Evolutionary conservation across 2,329 filamentous ascomycete genomes (phyloP).

Genomic region (Xylaria arbuscula): DNA sequence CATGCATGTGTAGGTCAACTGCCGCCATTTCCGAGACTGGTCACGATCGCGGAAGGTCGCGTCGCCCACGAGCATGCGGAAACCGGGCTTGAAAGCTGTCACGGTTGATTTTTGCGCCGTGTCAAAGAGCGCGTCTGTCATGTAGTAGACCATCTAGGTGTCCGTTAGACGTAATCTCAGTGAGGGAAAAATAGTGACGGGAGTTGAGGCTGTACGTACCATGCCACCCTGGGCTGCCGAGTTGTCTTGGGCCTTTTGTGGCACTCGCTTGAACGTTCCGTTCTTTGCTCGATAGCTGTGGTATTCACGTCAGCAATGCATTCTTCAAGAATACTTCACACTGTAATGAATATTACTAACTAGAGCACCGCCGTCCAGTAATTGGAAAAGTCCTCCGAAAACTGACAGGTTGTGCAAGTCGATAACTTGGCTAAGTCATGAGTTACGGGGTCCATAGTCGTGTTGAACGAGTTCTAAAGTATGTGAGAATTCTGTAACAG

Average conservation of each 20-base stretch:
- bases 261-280: constrained; percentile 56
- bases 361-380: constrained; percentile 51
- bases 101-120: constrained; percentile 53
- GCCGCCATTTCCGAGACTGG: constrained; percentile 53
- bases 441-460: constrained; percentile 53
- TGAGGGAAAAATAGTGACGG: not conserved
- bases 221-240: constrained; percentile 57
- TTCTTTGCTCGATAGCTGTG: constrained; percentile 53
- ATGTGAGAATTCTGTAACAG: constrained; percentile 23
- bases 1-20: constrained; percentile 56
- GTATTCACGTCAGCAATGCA: not conserved
- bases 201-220: constrained; percentile 41
- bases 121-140: constrained; percentile 55
- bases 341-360: constrained; percentile 2
- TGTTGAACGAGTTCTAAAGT: constrained; percentile 58
- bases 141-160: constrained; percentile 58
- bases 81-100: constrained; percentile 60
- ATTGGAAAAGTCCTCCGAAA: constrained; percentile 45
- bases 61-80: constrained; percentile 61
- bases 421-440: constrained; percentile 53
- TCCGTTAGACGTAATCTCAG: constrained; percentile 17
- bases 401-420: constrained; percentile 51
- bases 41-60: constrained; percentile 51
- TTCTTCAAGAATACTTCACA: not conserved
- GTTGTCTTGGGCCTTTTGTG: constrained; percentile 54